These are phyloP conservation scores for Termitomyces sp. DNA, from an alignment of 768 basidiomycete species.

Conservation along the genomic window DNA sequence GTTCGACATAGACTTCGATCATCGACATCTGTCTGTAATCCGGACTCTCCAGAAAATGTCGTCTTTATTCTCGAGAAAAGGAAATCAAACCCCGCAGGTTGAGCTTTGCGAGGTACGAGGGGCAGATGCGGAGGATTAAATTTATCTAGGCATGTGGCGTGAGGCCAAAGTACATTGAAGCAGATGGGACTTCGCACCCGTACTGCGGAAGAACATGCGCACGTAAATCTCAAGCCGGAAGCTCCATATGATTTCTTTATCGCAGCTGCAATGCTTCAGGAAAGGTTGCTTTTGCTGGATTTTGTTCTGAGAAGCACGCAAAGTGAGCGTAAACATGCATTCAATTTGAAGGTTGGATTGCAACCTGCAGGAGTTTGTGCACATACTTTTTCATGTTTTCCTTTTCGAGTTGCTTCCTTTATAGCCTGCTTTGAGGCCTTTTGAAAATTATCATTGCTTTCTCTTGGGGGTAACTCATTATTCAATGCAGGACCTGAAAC, in stretches of 20 bases:
- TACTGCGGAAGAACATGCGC: slow-evolving; percentile 63
- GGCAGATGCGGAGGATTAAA: neutral
- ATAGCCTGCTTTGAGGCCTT: slow-evolving; percentile 80
- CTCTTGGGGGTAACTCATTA: no score
- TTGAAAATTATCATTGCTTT: no score
- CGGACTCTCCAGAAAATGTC: neutral
- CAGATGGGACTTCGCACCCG: slow-evolving; percentile 46
- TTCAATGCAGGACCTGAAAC: neutral
- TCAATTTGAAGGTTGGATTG: neutral
- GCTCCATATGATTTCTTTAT: slow-evolving; percentile 38
- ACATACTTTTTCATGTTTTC: slow-evolving; percentile 78
- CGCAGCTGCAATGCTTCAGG: slow-evolving; percentile 47
- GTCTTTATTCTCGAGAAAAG: neutral
- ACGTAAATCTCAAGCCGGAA: slow-evolving; percentile 33
- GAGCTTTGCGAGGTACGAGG: slow-evolving; percentile 11
- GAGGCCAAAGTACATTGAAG: slow-evolving; percentile 57
- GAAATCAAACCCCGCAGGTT: neutral
- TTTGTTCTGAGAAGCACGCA: slow-evolving; percentile 56
- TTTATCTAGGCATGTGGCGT: slow-evolving; percentile 45
- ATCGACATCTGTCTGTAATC: neutral
- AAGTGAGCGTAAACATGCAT: slow-evolving; percentile 33
- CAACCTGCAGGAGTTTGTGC: slow-evolving; percentile 21
- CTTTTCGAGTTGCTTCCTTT: slow-evolving; percentile 86
- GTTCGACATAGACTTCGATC: neutral
- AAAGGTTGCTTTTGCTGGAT: slow-evolving; percentile 43